Percentiles rank a stretch among this genome's conserved stretches.
Evolutionary conservation across 116 monocot genomes (phyloP).

Genomic region (Phalaenopsis hybrid): DNA sequence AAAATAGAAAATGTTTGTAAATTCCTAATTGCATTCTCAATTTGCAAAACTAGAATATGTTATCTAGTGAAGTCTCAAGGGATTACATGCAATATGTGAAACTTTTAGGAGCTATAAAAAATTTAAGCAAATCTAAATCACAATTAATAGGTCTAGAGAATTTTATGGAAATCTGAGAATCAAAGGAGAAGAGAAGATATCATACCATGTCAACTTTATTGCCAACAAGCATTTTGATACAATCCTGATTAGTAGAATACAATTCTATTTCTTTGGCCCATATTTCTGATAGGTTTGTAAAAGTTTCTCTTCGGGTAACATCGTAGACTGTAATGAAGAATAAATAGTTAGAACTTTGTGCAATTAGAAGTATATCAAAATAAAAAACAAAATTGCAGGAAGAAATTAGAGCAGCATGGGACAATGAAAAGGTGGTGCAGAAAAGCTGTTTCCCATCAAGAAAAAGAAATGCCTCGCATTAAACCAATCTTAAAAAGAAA

Average conservation of each 20-base stretch:
- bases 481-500: background rate
- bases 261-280: conserved; percentile 55
- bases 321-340: conserved; percentile 39
- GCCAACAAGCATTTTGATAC: conserved; percentile 20
- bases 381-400: background rate
- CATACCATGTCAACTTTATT: conserved; percentile 24
- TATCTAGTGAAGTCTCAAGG: conserved; percentile 1
- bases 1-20: too few relatives aligned
- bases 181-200: background rate
- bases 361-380: background rate
- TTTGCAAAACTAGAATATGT: background rate
- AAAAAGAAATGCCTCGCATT: background rate
- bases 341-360: background rate
- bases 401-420: background rate
- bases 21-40: too few relatives aligned
- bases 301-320: conserved; percentile 49
- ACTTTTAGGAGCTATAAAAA: background rate
- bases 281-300: conserved; percentile 46
- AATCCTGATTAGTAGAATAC: conserved; percentile 33
- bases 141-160: background rate
- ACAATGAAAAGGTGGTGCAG: background rate
- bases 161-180: background rate
- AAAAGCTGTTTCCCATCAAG: background rate
- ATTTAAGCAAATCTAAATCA: background rate
- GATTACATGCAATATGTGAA: background rate